phyloP scores from a whole-genome alignment of 495 filamentous ascomycete genomes.

The Aspergillus haitiensis region DNA sequence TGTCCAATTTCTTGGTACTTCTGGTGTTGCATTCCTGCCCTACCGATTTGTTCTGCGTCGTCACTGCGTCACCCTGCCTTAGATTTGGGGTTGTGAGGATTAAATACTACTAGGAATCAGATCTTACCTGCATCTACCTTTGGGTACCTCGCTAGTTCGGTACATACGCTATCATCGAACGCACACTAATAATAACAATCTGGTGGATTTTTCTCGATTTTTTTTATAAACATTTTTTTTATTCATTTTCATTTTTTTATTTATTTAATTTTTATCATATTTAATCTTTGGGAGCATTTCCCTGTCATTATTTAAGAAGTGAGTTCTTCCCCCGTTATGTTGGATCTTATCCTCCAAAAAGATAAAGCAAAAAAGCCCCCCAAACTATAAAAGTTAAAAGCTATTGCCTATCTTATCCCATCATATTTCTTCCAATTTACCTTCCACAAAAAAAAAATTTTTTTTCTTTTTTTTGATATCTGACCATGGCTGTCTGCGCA shows the following conservation, averaged over 20 bases:
- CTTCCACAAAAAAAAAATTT: not conserved
- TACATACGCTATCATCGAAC: conserved; percentile 24
- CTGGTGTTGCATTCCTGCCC: conserved; percentile 48
- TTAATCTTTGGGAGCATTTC: conserved; percentile 11
- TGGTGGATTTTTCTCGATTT: conserved; percentile 16
- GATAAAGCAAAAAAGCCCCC: not conserved
- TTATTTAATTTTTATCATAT: conserved; percentile 18
- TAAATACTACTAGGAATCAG: conserved; percentile 39
- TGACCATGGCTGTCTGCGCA: conserved; percentile 39
- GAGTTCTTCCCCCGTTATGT: conserved; percentile 15
- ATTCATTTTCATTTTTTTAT: conserved; percentile 17
- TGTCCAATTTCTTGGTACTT: conserved; percentile 29
- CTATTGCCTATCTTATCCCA: not conserved
- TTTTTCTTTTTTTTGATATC: no score
- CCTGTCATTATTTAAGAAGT: conserved; percentile 20
- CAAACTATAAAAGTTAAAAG: not conserved
- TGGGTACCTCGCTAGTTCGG: conserved; percentile 27
- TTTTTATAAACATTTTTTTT: conserved; percentile 20
- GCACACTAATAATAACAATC: conserved; percentile 21
- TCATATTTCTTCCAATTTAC: conserved; percentile 1
- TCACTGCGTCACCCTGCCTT: conserved; percentile 34
- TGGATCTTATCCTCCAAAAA: not conserved
- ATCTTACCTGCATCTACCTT: conserved; percentile 43
- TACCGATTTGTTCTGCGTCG: conserved; percentile 40
- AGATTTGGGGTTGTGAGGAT: conserved; percentile 29